Base-by-base conservation (phyloP, 1,284 basidiomycete species). In the Takashimella koratensis region DNA sequence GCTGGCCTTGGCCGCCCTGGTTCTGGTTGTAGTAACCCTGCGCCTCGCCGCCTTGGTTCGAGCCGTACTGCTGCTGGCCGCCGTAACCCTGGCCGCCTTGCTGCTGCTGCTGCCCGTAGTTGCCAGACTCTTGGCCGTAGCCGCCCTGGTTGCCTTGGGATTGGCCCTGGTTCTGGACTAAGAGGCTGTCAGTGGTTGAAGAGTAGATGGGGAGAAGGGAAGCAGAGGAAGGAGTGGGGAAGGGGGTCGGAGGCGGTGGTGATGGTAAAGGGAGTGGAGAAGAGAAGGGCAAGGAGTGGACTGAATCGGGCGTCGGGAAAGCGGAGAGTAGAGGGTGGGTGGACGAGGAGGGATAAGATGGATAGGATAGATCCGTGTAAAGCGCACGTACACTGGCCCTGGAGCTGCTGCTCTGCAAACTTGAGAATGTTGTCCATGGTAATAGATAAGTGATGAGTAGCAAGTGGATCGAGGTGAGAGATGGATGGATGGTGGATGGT, bases 361-460 rank as follows among this genome's bases (percentile, higher is more conserved):
- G n/a, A n/a, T n/a, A n/a, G n/a, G n/a, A n/a, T n/a, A n/a, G n/a
- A n/a, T n/a, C n/a, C n/a, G n/a, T n/a, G n/a, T 4, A 13, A 49
- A 42, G 36, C 40, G 36, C 3, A 57, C 54, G 52, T 42, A 65
- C 64, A 25, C 52, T 60, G 54, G 45, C 52, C 39, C 56, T 60
- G 36, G 44, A 63, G 52, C 56, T 67, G 59, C 46, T 58, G 30
- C 48, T 60, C 45, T 3, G 63, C 65, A 40, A 67, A 67, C 52
- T 66, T 65, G 54, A 65, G 56, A 54, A 69, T 53, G 45, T 60
- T 57, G 56, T 69, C 64, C 67, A 69, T 69, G 42, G 8, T 64
- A 52, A 19, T 16, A 52, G 20, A 24, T 19, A 13, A 22, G 40
- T 2, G 30, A 8, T 36, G 30, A 36, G 16, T 36, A 36, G 30